Base-by-base conservation (phyloP, 306 rosid species). In the Spatholobus suberectus region DNA sequence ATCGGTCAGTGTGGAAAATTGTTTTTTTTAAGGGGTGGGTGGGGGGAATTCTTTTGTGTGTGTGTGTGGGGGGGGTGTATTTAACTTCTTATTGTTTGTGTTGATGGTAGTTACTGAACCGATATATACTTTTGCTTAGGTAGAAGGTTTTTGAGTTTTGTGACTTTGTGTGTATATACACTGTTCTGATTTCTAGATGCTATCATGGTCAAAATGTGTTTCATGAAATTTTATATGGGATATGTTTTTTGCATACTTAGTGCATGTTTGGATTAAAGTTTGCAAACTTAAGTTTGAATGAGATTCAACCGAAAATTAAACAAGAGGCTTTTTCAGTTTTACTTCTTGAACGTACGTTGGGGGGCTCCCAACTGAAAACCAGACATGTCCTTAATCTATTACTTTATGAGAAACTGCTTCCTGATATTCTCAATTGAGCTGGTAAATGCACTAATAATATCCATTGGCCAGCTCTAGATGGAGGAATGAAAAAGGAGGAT, bases 381-480 rank as follows among this genome's bases (percentile, higher is more conserved):
- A 26, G 12, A 2, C 66, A 24, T 4, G n/a, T 13, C 29, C 37
- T 27, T 59, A 17, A 15, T 63, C 0, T 32, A 8, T 63, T 62
- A 27, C 37, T 29, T 66, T 11, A 15, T 54, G 27, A 78, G 81
- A 23, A 65, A 37, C 29, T 73, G 27, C n/a, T 57, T 24, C 43
- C 20, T 52, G 51, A 15, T 81, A 13, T 69, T 17, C 40, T 62
- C 15, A 4, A n/a, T 74, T 68, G 37, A 57, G 27, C 32, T 47
- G 61, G 35, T 21, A n/a, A 57, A 43, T 63, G 57, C 49, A 5
- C 78, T 73, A 78, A 72, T 82, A 35, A 4, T 24, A 46, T 69
- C 24, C 57, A 57, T 37, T 18, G 5, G 18, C 18, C 3, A 3
- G 44, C 62, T 15, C 35, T 67, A 2, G 27, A 43, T 62, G 35